Evolutionary conservation across 305 asterid species (phyloP), one percentile per base, ranked within the genome.

Genomic region (Rubia peregrina): DNA sequence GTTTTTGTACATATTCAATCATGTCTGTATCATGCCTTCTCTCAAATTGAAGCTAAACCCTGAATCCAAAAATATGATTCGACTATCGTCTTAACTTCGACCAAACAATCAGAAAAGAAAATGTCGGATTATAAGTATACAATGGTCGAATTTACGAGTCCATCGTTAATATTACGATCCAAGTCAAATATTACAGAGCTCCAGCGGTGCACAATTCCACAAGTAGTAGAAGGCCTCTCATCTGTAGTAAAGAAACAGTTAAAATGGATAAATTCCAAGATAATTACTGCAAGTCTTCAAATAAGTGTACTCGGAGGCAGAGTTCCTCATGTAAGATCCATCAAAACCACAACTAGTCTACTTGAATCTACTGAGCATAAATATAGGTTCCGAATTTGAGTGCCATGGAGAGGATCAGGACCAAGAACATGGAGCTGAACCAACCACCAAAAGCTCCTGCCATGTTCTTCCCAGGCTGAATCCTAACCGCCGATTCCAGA

Each of bases 351-450:
- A 21, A 49, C 13, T 8, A 40, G 49, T 46, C 17, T 13, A 38
- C 30, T 17, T 38, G 61, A 73, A 62, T 63, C 80, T 71, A 89
- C 74, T 79, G 79, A 68, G 92, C 87, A 74, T 80, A 79, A 30
- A 91, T 59, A 36, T 43, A 78, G 78, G 81, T 78, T 75, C 93
- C 89, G n/a, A 89, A 38, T 68, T 88, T 90, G 80, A 80, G 75
- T 89, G 94, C 85, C 75, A 85, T 42, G 65, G 89, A 85, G 71
- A 91, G 87, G 72, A 91, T 22, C 14, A 88, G 74, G 72, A 88
- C 85, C 86, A 87, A 72, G 48, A 85, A 82, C 63, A 91, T 65
- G 51, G 83, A 74, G 81, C 66, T 86, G 76, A 91, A 75, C 93
- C 86, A 87, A 65, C 83, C 82, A 71, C 83, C 74, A 22, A 83